Evolutionary conservation across 2,329 filamentous ascomycete genomes (phyloP).

Genomic region (Akanthomyces dipterigenus): DNA sequence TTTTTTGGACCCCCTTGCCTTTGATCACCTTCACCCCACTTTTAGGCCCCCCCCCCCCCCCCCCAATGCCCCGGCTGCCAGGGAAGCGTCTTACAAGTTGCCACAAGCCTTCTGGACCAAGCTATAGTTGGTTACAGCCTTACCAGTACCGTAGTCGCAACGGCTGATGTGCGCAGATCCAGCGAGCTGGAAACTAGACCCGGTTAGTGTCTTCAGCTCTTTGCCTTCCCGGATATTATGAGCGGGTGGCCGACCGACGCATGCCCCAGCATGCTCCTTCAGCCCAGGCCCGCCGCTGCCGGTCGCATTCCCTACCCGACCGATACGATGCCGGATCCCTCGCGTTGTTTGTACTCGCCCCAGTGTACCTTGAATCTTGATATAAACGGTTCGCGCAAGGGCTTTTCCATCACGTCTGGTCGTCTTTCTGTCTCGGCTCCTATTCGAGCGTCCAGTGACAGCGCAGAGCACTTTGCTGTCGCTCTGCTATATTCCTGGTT

Average conservation of each 20-base stretch:
- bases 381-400: background rate
- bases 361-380: background rate
- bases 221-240: background rate
- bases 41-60: too few relatives aligned
- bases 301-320: background rate
- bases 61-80: background rate
- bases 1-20: too few relatives aligned
- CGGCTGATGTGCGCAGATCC: background rate
- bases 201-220: background rate
- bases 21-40: too few relatives aligned
- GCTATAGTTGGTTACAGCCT: too few relatives aligned
- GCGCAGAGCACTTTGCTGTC: too few relatives aligned
- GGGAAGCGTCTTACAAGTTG: background rate
- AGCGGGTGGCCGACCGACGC: background rate
- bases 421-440: background rate
- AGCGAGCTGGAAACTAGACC: background rate
- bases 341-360: background rate
- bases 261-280: background rate
- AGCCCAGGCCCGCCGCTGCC: background rate
- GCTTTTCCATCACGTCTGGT: background rate
- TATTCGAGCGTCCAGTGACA: too few relatives aligned
- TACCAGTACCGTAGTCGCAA: too few relatives aligned
- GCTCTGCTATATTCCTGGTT: background rate
- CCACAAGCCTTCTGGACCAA: too few relatives aligned
- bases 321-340: constrained; percentile 3